Percentiles rank a stretch among this genome's conserved stretches.
Evolutionary conservation across 169 alveolate genomes (phyloP).

Genomic region (Fabrea salina): DNA sequence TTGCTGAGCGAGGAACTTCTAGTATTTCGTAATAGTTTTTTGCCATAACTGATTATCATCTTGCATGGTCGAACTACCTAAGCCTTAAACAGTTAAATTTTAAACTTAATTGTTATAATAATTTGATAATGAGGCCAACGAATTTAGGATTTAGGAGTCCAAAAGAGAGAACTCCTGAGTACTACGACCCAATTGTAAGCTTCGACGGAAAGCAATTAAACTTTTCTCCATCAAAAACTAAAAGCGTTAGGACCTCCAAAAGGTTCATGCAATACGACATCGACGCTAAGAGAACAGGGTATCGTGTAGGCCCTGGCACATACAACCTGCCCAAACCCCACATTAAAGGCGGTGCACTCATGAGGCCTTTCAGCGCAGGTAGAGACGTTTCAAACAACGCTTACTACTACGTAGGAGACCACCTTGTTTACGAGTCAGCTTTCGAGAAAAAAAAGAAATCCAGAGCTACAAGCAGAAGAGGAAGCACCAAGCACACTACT

Average conservation of each 20-base stretch:
- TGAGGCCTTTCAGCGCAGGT: neutral
- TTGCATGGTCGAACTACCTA: too few species aligned
- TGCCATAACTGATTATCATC: too few species aligned
- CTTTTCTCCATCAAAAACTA: neutral
- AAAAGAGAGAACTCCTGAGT: conserved; percentile 29
- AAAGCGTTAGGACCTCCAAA: neutral
- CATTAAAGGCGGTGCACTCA: neutral
- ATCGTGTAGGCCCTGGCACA: conserved; percentile 35
- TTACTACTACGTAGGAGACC: conserved; percentile 17
- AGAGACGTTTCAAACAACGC: conserved; percentile 21
- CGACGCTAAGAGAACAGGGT: conserved; percentile 31
- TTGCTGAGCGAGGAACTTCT: conserved; percentile 68
- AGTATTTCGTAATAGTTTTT: conserved; percentile 76
- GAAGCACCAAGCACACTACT: too few species aligned
- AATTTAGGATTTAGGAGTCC: conserved; percentile 24
- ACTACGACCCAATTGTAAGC: conserved; percentile 2
- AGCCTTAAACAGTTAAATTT: too few species aligned
- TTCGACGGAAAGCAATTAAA: neutral
- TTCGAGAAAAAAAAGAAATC: conserved; percentile 11
- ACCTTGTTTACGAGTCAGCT: conserved; percentile 9
- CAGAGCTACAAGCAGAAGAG: too few species aligned
- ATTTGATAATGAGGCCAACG: conserved; percentile 29
- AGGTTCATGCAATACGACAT: conserved; percentile 26
- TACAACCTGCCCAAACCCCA: conserved; percentile 5
- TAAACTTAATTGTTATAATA: neutral